phyloP scores from a whole-genome alignment of 257 asterid species.

The Ilex asprella region DNA sequence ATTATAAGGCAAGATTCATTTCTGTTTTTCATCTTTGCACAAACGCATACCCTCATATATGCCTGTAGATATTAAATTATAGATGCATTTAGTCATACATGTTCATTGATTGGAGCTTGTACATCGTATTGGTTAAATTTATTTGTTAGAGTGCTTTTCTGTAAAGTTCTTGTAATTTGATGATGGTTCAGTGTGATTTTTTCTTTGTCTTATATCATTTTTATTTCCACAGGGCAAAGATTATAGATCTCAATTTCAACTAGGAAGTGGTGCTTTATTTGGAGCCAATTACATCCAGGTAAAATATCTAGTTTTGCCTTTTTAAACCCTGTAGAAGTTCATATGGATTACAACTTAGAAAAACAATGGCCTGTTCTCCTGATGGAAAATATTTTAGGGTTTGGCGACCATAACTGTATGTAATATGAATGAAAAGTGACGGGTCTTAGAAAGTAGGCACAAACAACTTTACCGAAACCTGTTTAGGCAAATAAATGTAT shows the following conservation, averaged over 20 bases:
- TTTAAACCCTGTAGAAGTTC: neutral
- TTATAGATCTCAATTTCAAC: constrained; percentile 75
- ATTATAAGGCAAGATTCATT: constrained; percentile 66
- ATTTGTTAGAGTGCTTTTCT: neutral
- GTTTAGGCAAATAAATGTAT: too few relatives aligned
- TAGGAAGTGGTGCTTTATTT: constrained; percentile 77
- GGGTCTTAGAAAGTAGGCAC: neutral
- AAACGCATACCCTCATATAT: neutral
- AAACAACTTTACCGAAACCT: neutral
- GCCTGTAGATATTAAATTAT: neutral
- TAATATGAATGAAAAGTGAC: neutral
- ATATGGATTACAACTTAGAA: too few relatives aligned
- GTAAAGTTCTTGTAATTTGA: neutral
- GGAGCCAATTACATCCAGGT: constrained; percentile 99
- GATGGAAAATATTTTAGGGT: neutral
- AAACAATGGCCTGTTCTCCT: neutral
- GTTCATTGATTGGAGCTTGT: neutral
- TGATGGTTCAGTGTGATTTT: neutral
- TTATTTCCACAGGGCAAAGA: constrained; percentile 63
- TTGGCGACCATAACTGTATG: neutral
- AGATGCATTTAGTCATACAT: neutral
- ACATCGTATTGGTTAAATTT: neutral
- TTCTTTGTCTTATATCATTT: neutral
- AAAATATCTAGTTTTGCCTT: constrained; percentile 14
- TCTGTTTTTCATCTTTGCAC: neutral